phyloP scores from a whole-genome alignment of 2,329 filamentous ascomycete species.

The Fusarium subtropicale region DNA sequence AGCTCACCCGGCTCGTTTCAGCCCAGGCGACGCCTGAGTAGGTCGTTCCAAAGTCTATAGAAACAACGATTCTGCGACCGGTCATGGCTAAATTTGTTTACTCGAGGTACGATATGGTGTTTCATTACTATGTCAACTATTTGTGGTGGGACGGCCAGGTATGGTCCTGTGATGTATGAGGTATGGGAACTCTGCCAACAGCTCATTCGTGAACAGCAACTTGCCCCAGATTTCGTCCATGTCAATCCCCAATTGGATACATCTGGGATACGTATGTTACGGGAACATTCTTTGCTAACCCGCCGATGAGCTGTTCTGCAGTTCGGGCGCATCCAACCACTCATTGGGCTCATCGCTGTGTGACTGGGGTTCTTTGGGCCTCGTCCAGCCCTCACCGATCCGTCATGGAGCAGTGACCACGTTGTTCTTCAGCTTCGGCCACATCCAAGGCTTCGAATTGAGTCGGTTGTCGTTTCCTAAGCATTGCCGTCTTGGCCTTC shows the following conservation, averaged over 20 bases:
- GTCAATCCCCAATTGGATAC: constrained; percentile 31
- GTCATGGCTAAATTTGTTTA: constrained; percentile 45
- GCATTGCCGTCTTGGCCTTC: constrained; percentile 31
- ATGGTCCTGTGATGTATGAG: constrained; percentile 25
- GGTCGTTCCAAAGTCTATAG: constrained; percentile 68
- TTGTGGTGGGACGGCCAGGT: constrained; percentile 33
- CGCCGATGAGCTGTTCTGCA: constrained; percentile 33
- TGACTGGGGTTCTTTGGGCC: constrained; percentile 29
- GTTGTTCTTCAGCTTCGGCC: constrained; percentile 24
- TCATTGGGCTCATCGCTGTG: constrained; percentile 28
- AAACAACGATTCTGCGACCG: constrained; percentile 60
- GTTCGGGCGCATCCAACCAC: constrained; percentile 23
- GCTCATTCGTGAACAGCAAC: constrained; percentile 25
- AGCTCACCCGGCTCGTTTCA: constrained; percentile 55
- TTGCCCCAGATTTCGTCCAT: constrained; percentile 36
- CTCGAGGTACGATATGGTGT: constrained; percentile 32
- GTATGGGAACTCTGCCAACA: constrained; percentile 23
- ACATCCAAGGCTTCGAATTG: constrained; percentile 21
- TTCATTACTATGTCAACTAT: constrained; percentile 40
- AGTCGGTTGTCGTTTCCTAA: constrained; percentile 23
- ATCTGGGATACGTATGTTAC: constrained; percentile 22
- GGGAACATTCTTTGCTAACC: constrained; percentile 36
- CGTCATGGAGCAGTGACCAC: constrained; percentile 32
- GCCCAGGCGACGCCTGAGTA: constrained; percentile 67
- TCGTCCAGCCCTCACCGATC: constrained; percentile 34